phyloP scores from a whole-genome alignment of 371 early-diverging fungal genomes.

The Rhizomucor miehei region DNA sequence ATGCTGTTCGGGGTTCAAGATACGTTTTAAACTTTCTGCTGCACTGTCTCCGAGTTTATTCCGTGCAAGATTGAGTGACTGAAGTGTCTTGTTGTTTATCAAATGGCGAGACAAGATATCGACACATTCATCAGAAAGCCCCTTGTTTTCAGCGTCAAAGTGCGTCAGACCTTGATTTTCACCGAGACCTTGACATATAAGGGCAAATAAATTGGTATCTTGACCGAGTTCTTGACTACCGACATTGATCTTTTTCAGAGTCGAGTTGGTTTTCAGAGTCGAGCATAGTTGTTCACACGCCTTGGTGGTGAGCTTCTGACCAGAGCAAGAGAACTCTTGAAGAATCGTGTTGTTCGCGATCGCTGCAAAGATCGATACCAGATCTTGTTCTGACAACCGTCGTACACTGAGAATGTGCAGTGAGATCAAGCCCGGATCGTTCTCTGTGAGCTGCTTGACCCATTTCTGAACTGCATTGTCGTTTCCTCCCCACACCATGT shows the following conservation, averaged over 20 bases:
- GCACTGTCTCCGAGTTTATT: slow-evolving; percentile 47
- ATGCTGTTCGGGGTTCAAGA: background rate
- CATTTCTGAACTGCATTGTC: slow-evolving; percentile 54
- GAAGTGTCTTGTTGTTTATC: slow-evolving; percentile 24
- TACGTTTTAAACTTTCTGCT: slow-evolving; percentile 7
- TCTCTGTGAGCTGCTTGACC: slow-evolving; percentile 53
- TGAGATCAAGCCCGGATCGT: slow-evolving; percentile 49
- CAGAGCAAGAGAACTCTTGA: slow-evolving; percentile 55
- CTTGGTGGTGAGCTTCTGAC: slow-evolving; percentile 43
- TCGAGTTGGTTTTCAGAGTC: slow-evolving; percentile 48
- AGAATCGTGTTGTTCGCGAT: slow-evolving; percentile 46
- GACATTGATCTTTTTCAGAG: slow-evolving; percentile 46
- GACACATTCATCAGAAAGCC: slow-evolving; percentile 19
- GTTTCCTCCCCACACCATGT: slow-evolving; percentile 64
- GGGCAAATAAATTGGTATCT: slow-evolving; percentile 22
- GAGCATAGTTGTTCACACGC: slow-evolving; percentile 39
- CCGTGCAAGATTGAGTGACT: slow-evolving; percentile 45
- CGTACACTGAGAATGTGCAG: slow-evolving; percentile 64
- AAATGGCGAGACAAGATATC: slow-evolving; percentile 6
- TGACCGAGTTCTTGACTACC: slow-evolving; percentile 45
- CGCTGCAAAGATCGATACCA: slow-evolving; percentile 49
- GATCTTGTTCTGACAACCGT: slow-evolving; percentile 43
- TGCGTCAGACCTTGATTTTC: slow-evolving; percentile 46
- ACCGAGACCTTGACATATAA: slow-evolving; percentile 51
- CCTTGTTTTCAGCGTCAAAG: slow-evolving; percentile 62